Evolutionary conservation across 441 rosid genomes (phyloP).

Genomic region (Pelargonium myrrhifolium): DNA sequence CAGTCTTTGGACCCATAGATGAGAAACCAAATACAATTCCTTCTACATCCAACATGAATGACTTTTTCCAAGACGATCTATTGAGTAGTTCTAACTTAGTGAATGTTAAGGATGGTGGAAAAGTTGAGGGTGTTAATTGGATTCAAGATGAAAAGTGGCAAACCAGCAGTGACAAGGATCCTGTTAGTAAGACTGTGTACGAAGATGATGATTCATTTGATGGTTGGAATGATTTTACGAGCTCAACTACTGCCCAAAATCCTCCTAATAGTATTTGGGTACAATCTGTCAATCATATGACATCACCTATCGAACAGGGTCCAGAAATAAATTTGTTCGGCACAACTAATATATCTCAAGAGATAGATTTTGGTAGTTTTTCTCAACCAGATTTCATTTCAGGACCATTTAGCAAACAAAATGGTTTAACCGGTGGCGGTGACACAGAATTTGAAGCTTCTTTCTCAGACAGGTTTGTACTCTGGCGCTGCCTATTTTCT

Average conservation of each 20-base stretch:
- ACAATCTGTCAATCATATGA: conserved; percentile 23
- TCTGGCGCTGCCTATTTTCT: background rate
- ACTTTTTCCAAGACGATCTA: conserved; percentile 1
- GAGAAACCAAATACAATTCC: background rate
- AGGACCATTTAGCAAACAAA: conserved; percentile 28
- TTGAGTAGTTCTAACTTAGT: background rate
- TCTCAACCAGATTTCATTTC: conserved; percentile 36
- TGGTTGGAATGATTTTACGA: conserved; percentile 55
- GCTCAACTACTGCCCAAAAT: conserved; percentile 34
- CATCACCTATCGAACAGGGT: conserved; percentile 26
- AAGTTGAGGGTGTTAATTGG: background rate
- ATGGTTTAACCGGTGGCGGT: conserved; percentile 22
- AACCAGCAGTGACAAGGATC: conserved; percentile 22
- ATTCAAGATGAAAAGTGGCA: conserved; percentile 13
- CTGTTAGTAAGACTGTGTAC: conserved; percentile 25
- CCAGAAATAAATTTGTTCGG: conserved; percentile 33
- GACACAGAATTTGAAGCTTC: conserved; percentile 29
- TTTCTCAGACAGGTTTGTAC: conserved; percentile 41
- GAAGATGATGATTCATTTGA: conserved; percentile 51
- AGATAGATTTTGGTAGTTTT: conserved; percentile 32
- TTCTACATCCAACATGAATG: background rate
- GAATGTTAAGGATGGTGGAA: background rate
- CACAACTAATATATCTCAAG: conserved; percentile 20
- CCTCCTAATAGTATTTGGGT: conserved; percentile 23
- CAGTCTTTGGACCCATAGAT: background rate